A percentile compares a stretch with the other conserved stretches of the same genome.
These are phyloP conservation scores for Leccinum colubrinum DNA, from an alignment of 1,284 basidiomycete species.

Conservation along the genomic window DNA sequence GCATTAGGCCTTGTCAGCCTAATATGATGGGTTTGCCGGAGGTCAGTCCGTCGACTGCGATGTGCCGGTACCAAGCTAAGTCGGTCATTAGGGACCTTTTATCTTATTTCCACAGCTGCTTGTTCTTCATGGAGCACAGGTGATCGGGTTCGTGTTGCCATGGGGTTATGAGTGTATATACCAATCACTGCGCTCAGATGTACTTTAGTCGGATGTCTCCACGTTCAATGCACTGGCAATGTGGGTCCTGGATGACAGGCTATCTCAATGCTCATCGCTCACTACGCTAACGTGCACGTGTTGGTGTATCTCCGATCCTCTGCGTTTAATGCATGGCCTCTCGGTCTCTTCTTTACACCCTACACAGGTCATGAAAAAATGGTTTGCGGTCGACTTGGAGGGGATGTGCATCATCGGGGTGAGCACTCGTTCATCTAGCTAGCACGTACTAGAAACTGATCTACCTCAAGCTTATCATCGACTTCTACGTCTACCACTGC, in stretches of 20 bases:
- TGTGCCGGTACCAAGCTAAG: too few relatives aligned
- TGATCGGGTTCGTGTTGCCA: too few relatives aligned
- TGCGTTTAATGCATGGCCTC: too few relatives aligned
- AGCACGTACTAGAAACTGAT: conserved; percentile 6
- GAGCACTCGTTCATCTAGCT: background rate
- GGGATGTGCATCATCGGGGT: conserved; percentile 25
- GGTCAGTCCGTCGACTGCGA: too few relatives aligned
- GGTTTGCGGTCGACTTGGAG: conserved; percentile 8
- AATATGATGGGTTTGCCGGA: too few relatives aligned
- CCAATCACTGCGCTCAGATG: too few relatives aligned
- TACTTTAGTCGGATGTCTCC: too few relatives aligned
- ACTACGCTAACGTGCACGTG: conserved; percentile 12
- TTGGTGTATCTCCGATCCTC: conserved; percentile 1
- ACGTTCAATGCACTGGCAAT: conserved; percentile 17
- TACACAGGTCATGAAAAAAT: conserved; percentile 10
- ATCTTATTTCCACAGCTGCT: too few relatives aligned
- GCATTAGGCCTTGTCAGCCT: too few relatives aligned
- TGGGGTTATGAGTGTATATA: too few relatives aligned
- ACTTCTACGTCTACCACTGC: conserved; percentile 31
- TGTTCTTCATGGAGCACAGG: too few relatives aligned
- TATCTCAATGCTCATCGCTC: conserved; percentile 16
- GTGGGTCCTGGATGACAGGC: conserved; percentile 20
- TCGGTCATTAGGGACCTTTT: too few relatives aligned
- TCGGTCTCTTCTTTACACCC: background rate
- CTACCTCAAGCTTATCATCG: conserved; percentile 23